Conservation (phyloP, 2,329 filamentous ascomycete species). For the Penicillium corylophilum region DNA sequence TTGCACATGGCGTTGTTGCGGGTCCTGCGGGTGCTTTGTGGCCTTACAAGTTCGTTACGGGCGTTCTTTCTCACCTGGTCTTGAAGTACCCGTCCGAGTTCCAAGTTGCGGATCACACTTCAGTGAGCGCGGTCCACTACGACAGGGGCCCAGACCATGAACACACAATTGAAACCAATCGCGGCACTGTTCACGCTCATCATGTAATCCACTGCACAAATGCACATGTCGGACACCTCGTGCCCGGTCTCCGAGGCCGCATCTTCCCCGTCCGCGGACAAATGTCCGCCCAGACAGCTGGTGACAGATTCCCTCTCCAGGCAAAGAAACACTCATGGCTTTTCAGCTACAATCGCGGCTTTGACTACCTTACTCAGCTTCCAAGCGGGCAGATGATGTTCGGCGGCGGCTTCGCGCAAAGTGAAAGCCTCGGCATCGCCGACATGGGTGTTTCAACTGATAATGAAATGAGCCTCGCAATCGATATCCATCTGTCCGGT, state of each 20-base stretch:
- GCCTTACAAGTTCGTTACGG: slow-evolving; percentile 35
- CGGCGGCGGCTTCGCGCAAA: slow-evolving; percentile 53
- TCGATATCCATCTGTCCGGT: slow-evolving; percentile 29
- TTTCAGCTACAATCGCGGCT: slow-evolving; percentile 48
- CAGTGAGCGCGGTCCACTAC: slow-evolving; percentile 15
- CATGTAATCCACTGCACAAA: slow-evolving; percentile 62
- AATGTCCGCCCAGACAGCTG: slow-evolving; percentile 44
- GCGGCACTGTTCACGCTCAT: slow-evolving; percentile 47
- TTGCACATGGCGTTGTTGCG: slow-evolving; percentile 24
- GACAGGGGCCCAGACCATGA: neutral
- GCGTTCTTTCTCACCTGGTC: slow-evolving; percentile 18
- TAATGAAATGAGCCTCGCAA: slow-evolving; percentile 26
- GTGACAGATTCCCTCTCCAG: slow-evolving; percentile 26
- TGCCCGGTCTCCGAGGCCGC: slow-evolving; percentile 46
- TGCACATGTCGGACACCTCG: slow-evolving; percentile 51
- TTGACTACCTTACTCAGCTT: slow-evolving; percentile 55
- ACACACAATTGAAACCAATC: slow-evolving; percentile 48
- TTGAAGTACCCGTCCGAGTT: slow-evolving; percentile 36
- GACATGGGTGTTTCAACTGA: slow-evolving; percentile 53
- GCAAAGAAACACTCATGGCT: slow-evolving; percentile 51
- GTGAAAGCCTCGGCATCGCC: slow-evolving; percentile 44
- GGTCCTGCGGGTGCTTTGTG: slow-evolving; percentile 32
- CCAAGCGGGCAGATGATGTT: slow-evolving; percentile 52
- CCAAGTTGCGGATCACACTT: slow-evolving; percentile 23
- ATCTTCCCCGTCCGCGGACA: slow-evolving; percentile 42